These are phyloP conservation scores for Kwoniella botswanensis DNA, from an alignment of 768 basidiomycete species.

Conservation along the genomic window DNA sequence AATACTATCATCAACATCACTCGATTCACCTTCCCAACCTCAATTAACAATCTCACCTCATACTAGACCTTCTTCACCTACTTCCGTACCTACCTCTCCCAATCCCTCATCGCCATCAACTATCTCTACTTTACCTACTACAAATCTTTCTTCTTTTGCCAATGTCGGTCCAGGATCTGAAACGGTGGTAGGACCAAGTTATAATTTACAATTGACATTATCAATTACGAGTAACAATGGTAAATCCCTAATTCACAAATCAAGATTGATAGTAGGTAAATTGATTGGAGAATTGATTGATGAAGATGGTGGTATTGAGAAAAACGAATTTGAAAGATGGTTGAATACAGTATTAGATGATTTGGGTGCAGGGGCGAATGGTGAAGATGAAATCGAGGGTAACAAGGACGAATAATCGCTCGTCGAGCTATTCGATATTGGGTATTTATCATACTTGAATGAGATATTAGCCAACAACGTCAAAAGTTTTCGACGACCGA, in stretches of 20 bases:
- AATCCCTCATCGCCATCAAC: constrained; percentile 15
- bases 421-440: not conserved
- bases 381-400: constrained; percentile 30
- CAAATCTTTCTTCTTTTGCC: constrained; percentile 3
- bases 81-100: constrained; percentile 62
- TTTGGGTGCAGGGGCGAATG: constrained; percentile 38
- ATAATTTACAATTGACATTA: constrained; percentile 35
- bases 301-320: constrained; percentile 75
- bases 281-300: constrained; percentile 79
- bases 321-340: constrained; percentile 77
- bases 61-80: constrained; percentile 45
- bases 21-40: constrained; percentile 55
- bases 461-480: not conserved
- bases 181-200: constrained; percentile 33
- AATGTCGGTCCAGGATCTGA: not conserved
- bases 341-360: constrained; percentile 62
- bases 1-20: constrained; percentile 71
- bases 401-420: constrained; percentile 14
- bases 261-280: constrained; percentile 63
- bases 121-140: constrained; percentile 54
- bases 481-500: too few relatives aligned
- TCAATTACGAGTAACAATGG: constrained; percentile 71
- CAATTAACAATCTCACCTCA: constrained; percentile 66
- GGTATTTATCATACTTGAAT: not conserved
- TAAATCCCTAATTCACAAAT: constrained; percentile 78